A percentile compares a stretch with the other conserved stretches of the same genome.
phyloP scores from a whole-genome alignment of 805 yeast species.

The Debaryomyces prosopidis region DNA sequence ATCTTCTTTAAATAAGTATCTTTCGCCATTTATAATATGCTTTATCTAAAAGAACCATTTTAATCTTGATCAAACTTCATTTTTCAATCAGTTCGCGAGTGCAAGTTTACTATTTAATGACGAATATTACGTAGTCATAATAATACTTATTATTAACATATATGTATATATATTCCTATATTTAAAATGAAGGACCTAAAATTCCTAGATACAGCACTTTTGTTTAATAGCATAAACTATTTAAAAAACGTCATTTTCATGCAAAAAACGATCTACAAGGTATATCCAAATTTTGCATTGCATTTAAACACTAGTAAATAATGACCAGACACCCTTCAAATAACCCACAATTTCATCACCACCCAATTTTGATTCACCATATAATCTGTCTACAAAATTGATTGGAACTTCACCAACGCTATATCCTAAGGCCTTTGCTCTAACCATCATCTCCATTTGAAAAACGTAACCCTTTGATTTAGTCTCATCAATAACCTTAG shows the following conservation, averaged over 20 bases:
- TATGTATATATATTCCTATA: neutral
- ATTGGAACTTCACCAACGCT: constrained; percentile 79
- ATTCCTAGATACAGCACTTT: too few species aligned
- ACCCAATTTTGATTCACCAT: constrained; percentile 77
- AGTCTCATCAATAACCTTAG: constrained; percentile 65
- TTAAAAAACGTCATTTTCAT: too few species aligned
- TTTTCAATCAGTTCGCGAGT: neutral
- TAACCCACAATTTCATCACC: constrained; percentile 81
- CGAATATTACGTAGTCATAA: too few species aligned
- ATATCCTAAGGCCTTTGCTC: constrained; percentile 74
- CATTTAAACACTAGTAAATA: constrained; percentile 58
- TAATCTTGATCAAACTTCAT: too few species aligned
- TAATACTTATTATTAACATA: neutral
- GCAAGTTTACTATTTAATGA: too few species aligned
- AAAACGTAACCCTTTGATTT: constrained; percentile 78
- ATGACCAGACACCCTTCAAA: constrained; percentile 72
- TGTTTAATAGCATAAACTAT: too few species aligned
- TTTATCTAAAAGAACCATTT: neutral
- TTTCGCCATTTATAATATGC: constrained; percentile 28
- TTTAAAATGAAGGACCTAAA: neutral
- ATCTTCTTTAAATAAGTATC: constrained; percentile 45
- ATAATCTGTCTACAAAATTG: constrained; percentile 73
- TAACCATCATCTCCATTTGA: constrained; percentile 88
- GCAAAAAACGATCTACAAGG: too few species aligned
- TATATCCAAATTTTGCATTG: too few species aligned